phyloP scores from a whole-genome alignment of 148 eudicot species.

The Cornus florida region DNA sequence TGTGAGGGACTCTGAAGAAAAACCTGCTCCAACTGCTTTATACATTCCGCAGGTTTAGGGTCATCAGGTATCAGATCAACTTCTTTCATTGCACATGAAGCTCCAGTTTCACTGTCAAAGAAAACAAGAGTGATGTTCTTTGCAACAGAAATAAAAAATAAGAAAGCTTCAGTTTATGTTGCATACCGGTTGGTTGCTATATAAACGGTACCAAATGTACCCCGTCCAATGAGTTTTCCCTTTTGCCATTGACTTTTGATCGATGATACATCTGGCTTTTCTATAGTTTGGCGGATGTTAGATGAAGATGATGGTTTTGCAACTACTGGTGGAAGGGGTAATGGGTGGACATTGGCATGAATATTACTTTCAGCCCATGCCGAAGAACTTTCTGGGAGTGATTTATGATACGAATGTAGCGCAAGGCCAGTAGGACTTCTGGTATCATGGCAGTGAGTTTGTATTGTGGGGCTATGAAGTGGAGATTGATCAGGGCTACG shows the following conservation, averaged over 20 bases:
- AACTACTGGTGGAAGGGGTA: constrained; percentile 82
- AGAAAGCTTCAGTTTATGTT: not conserved
- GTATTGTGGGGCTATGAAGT: constrained; percentile 40
- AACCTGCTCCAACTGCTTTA: constrained; percentile 94
- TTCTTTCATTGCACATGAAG: constrained; percentile 93
- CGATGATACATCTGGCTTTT: constrained; percentile 36
- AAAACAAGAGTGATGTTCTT: constrained; percentile 1
- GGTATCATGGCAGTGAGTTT: constrained; percentile 21
- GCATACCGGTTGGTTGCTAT: constrained; percentile 70
- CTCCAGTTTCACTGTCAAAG: constrained; percentile 74
- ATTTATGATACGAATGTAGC: constrained; percentile 41
- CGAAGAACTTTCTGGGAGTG: constrained; percentile 43
- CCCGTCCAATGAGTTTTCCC: constrained; percentile 85
- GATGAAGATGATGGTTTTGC: constrained; percentile 37
- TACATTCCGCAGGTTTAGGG: constrained; percentile 69
- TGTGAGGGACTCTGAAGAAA: not conserved
- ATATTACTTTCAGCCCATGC: constrained; percentile 37
- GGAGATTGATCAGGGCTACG: constrained; percentile 36
- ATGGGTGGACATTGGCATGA: constrained; percentile 55
- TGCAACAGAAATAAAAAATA: constrained; percentile 2
- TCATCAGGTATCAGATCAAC: constrained; percentile 78
- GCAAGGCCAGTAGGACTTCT: constrained; percentile 32
- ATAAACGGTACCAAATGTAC: constrained; percentile 89
- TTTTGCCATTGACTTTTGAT: constrained; percentile 71
- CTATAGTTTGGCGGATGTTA: constrained; percentile 25